These are phyloP conservation scores for Phytophthora kernoviae DNA, from an alignment of 352 stramenopile species.

Conservation along the genomic window DNA sequence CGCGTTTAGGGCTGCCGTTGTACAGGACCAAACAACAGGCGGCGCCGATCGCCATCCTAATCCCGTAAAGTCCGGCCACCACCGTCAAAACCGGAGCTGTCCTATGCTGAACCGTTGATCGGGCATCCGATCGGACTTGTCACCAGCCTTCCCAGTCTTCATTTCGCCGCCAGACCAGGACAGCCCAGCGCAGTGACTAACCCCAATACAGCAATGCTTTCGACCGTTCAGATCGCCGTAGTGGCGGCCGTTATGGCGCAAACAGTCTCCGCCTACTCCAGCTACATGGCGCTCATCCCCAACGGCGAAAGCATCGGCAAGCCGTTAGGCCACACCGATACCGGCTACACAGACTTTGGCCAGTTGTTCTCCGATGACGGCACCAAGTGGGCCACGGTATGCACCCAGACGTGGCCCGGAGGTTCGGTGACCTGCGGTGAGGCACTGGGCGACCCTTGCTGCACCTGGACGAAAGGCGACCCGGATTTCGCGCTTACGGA, in stretches of 20 bases:
- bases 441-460: constrained; percentile 40
- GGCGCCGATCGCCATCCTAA: constrained; percentile 15
- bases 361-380: constrained; percentile 43
- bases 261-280: constrained; percentile 29
- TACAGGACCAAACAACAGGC: background rate
- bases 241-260: constrained; percentile 24
- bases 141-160: constrained; percentile 10
- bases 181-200: background rate
- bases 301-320: constrained; percentile 54
- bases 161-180: constrained; percentile 20
- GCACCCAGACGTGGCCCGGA: constrained; percentile 46
- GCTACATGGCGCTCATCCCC: constrained; percentile 44
- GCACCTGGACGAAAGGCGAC: constrained; percentile 45
- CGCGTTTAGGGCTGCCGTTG: no score
- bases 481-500: constrained; percentile 44
- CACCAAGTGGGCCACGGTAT: constrained; percentile 44
- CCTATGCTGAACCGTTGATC: constrained; percentile 9
- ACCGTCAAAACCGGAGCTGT: constrained; percentile 26
- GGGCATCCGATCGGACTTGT: constrained; percentile 6
- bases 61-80: constrained; percentile 37
- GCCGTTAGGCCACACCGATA: constrained; percentile 37
- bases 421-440: constrained; percentile 43
- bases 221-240: constrained; percentile 27
- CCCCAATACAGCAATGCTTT: constrained; percentile 12
- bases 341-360: constrained; percentile 51